A percentile compares a stretch with the other conserved stretches of the same genome.
phyloP scores from a whole-genome alignment of 352 stramenopile species.

The Plasmopara halstedii region DNA sequence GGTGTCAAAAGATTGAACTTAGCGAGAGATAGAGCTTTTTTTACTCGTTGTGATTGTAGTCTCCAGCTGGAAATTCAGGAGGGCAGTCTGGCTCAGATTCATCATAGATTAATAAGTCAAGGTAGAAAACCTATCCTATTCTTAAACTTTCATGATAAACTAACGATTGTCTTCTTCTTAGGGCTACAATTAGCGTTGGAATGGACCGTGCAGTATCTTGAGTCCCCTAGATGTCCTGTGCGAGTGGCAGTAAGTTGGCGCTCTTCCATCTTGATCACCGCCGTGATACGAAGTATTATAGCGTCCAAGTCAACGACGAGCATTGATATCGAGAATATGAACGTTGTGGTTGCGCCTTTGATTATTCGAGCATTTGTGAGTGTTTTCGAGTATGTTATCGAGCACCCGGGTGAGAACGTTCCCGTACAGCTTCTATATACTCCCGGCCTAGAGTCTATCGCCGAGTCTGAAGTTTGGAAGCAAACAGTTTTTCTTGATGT shows the following conservation, averaged over 20 bases:
- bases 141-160: not conserved
- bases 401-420: conserved; percentile 33
- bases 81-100: conserved; percentile 21
- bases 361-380: conserved; percentile 39
- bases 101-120: conserved; percentile 18
- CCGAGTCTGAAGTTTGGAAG: conserved; percentile 33
- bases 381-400: conserved; percentile 27
- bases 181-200: conserved; percentile 37
- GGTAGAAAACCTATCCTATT: conserved; percentile 8
- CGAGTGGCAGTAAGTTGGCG: conserved; percentile 43
- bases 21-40: not conserved
- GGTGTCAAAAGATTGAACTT: conserved; percentile 10
- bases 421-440: conserved; percentile 40
- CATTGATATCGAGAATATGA: not conserved
- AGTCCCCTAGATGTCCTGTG: conserved; percentile 31
- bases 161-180: conserved; percentile 10
- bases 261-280: conserved; percentile 20
- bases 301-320: conserved; percentile 25
- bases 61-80: conserved; percentile 38
- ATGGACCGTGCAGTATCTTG: conserved; percentile 43
- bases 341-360: conserved; percentile 25
- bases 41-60: conserved; percentile 7
- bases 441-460: conserved; percentile 10
- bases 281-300: conserved; percentile 39
- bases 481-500: conserved; percentile 39